Base-by-base conservation (phyloP, 257 asterid species). In the Fraxinus quadrangulata region DNA sequence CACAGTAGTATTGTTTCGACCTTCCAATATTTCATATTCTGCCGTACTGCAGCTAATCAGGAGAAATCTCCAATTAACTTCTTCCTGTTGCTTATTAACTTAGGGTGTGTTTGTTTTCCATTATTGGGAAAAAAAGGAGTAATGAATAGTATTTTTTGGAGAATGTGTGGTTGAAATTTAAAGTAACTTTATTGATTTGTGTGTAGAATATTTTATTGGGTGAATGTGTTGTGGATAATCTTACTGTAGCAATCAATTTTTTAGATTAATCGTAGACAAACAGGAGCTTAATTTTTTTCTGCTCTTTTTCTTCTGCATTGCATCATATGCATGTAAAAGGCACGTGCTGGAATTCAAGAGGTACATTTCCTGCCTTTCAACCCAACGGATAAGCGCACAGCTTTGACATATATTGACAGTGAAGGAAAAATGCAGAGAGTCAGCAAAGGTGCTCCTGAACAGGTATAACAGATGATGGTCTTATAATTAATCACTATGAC, bases 381-480 rank as follows among this genome's bases (percentile, higher is more conserved):
- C 74, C 85, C 85, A 61, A 76, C 81, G 40, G 87, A 84, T 71
- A 84, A 84, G 68, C 83, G 87, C 47, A 84, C 87, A 67, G 87
- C 87, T 30, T 56, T 84, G 39, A 84, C 87, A 42, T 84, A 84
- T 71, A 75, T 61, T 54, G 85, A 84, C 74, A 78, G 66, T 45
- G 83, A 71, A 49, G 87, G 85, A 9, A 84, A 71, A n/a, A 75
- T 78, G 87, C 85, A 81, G 31, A 79, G 87, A 73, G 87, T 84
- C 54, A 84, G 85, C 75, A 84, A 84, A 76, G 87, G 88, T 72
- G 85, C 88, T 42, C 88, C 88, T 6, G 85, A 84, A 75, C 88
- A 84, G 81, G 87, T 84, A 78, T 17, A 1, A 12, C 26, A 33
- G 19, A 24, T 63, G 69, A 72, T n/a, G 8, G 61, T 47, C 75